Evolutionary conservation across 306 rosid genomes (phyloP).

Genomic region (Geum urbanum): DNA sequence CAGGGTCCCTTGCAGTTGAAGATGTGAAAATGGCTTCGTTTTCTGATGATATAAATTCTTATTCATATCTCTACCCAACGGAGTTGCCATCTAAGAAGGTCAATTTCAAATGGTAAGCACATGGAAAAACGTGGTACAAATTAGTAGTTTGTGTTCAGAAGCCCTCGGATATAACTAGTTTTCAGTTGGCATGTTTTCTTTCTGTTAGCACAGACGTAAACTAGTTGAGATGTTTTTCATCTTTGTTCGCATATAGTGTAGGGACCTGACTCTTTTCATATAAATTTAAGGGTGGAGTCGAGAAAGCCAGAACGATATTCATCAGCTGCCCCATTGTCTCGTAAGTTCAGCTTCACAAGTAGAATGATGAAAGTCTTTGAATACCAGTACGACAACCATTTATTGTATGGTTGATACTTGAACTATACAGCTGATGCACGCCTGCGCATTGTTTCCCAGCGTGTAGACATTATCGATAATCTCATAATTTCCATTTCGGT

Average conservation of each 20-base stretch:
- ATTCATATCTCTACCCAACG: slow-evolving; percentile 72
- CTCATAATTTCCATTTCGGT: slow-evolving; percentile 88
- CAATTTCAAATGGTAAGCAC: slow-evolving; percentile 71
- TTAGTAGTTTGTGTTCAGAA: background rate
- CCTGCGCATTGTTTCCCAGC: slow-evolving; percentile 88
- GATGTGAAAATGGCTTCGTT: slow-evolving; percentile 59
- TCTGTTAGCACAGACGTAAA: background rate
- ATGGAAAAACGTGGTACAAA: background rate
- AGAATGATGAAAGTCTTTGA: background rate
- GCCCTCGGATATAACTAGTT: background rate
- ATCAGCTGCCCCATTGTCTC: slow-evolving; percentile 97
- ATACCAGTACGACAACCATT: background rate
- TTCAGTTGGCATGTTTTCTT: background rate
- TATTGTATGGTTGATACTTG: slow-evolving; percentile 14
- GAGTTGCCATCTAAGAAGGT: slow-evolving; percentile 66
- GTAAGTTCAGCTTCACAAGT: slow-evolving; percentile 46
- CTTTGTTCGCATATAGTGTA: slow-evolving; percentile 10
- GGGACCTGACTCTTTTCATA: slow-evolving; percentile 40
- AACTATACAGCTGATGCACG: slow-evolving; percentile 78
- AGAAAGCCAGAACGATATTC: slow-evolving; percentile 97
- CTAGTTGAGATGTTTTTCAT: slow-evolving; percentile 3
- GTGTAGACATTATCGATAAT: slow-evolving; percentile 80
- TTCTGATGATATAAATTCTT: slow-evolving; percentile 69
- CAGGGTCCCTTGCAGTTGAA: slow-evolving; percentile 66
- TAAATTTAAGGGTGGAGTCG: slow-evolving; percentile 83